A percentile compares a stretch with the other conserved stretches of the same genome.
phyloP scores from a whole-genome alignment of 2,329 filamentous ascomycete genomes.

The Myriosclerotinia duriaeana region DNA sequence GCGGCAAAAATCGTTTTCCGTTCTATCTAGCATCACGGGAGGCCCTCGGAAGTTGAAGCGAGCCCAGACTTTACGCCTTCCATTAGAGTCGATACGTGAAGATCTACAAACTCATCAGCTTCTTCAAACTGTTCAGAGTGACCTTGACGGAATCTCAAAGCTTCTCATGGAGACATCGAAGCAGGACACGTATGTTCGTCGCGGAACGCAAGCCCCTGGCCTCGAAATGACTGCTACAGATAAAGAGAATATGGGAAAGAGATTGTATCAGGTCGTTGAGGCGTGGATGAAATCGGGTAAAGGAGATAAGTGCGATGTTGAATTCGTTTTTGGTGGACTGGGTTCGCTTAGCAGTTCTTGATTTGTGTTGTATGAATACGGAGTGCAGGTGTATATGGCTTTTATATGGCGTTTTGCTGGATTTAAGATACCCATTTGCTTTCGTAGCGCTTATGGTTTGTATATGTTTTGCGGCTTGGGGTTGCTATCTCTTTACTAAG shows the following conservation, averaged over 20 bases:
- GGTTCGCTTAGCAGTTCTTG: conserved; percentile 12
- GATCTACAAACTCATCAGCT: conserved; percentile 32
- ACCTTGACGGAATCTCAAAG: conserved; percentile 24
- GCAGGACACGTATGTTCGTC: conserved; percentile 32
- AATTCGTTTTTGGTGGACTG: conserved; percentile 32
- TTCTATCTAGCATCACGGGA: conserved; percentile 24
- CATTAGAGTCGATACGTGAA: conserved; percentile 36
- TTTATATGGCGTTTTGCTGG: conserved; percentile 17
- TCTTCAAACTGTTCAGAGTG: conserved; percentile 26
- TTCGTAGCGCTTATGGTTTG: background rate
- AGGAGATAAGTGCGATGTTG: conserved; percentile 24
- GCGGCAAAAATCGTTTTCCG: conserved; percentile 32
- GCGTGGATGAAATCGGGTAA: conserved; percentile 29
- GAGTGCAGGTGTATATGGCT: background rate
- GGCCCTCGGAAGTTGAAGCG: conserved; percentile 30
- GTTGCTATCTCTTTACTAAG: background rate
- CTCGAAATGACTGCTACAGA: conserved; percentile 26
- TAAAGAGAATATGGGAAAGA: conserved; percentile 22
- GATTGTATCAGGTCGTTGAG: conserved; percentile 27
- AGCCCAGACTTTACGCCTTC: conserved; percentile 35
- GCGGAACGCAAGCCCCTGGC: conserved; percentile 28
- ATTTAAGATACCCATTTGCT: conserved; percentile 24
- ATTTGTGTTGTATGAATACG: background rate
- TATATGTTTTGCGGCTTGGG: background rate
- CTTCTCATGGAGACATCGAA: conserved; percentile 16